Percentiles rank a stretch among this genome's conserved stretches.
Evolutionary conservation across 2,329 filamentous ascomycete genomes (phyloP).

Genomic region (Phyllosticta citribraziliensis): DNA sequence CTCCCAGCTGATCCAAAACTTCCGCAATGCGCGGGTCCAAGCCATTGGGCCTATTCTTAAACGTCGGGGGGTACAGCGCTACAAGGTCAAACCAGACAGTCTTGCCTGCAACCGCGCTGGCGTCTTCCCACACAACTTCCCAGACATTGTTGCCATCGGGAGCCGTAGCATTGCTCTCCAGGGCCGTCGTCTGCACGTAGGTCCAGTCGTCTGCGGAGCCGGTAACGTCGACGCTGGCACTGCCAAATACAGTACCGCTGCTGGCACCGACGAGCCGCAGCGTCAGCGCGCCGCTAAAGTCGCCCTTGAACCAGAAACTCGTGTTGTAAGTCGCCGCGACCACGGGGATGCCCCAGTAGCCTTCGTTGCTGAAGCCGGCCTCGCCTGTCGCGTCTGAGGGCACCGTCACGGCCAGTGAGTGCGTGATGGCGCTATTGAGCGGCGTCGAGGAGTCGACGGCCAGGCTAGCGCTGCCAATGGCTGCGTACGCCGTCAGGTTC

Average conservation of each 20-base stretch:
- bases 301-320: slow-evolving; percentile 17
- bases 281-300: slow-evolving; percentile 18
- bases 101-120: neutral
- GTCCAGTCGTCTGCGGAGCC: neutral
- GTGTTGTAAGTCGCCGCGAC: slow-evolving; percentile 6
- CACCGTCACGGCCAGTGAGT: slow-evolving; percentile 7
- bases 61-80: slow-evolving; percentile 10
- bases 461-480: slow-evolving; percentile 20
- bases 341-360: slow-evolving; percentile 12
- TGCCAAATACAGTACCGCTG: slow-evolving; percentile 7
- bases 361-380: slow-evolving; percentile 11
- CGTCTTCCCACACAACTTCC: slow-evolving; percentile 9
- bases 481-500: slow-evolving; percentile 21
- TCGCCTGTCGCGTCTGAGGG: slow-evolving; percentile 1
- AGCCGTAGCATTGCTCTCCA: slow-evolving; percentile 3
- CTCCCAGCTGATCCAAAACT: slow-evolving; percentile 5
- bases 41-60: slow-evolving; percentile 8
- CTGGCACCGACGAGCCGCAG: slow-evolving; percentile 4
- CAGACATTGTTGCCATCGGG: slow-evolving; percentile 11
- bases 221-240: neutral
- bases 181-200: neutral
- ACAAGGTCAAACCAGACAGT: slow-evolving; percentile 10
- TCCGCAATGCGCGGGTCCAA: slow-evolving; percentile 5
- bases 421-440: slow-evolving; percentile 2
- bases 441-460: slow-evolving; percentile 9